Conservation (phyloP, 495 filamentous ascomycete genomes). For the Tuber microsphaerosporum region DNA sequence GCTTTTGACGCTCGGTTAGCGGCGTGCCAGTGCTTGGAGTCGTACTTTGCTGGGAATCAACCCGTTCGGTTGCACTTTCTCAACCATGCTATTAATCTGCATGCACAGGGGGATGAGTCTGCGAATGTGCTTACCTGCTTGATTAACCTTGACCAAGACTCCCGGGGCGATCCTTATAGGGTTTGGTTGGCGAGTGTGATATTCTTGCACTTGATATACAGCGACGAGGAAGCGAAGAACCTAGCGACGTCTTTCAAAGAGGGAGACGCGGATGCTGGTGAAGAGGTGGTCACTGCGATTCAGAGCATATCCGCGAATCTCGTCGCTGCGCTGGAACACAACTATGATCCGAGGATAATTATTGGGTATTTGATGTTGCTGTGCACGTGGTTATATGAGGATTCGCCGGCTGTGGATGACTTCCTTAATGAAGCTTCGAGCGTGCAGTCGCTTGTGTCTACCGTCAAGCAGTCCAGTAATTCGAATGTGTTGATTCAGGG, state of each 20-base stretch:
- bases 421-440: conserved; percentile 92
- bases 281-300: conserved; percentile 92
- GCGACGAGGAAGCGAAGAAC: conserved; percentile 70
- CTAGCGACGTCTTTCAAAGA: conserved; percentile 75
- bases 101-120: conserved; percentile 67
- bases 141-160: conserved; percentile 50
- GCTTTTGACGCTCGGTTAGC: conserved; percentile 75
- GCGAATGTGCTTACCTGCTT: conserved; percentile 87
- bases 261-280: conserved; percentile 80
- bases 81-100: conserved; percentile 78
- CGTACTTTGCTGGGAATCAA: conserved; percentile 60
- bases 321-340: conserved; percentile 62
- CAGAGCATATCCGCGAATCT: conserved; percentile 78
- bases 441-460: conserved; percentile 68
- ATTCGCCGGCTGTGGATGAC: conserved; percentile 84
- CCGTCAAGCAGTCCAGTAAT: conserved; percentile 55
- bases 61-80: conserved; percentile 75
- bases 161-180: conserved; percentile 73
- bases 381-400: conserved; percentile 89
- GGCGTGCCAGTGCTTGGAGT: conserved; percentile 81
- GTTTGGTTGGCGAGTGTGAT: conserved; percentile 88
- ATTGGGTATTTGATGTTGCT: conserved; percentile 88
- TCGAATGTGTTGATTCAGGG: conserved; percentile 66
- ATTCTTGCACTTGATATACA: conserved; percentile 79
- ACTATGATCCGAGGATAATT: conserved; percentile 71